These are phyloP conservation scores for Monosporozyma yasuniensis DNA, from an alignment of 805 yeast genomes.

Conservation along the genomic window DNA sequence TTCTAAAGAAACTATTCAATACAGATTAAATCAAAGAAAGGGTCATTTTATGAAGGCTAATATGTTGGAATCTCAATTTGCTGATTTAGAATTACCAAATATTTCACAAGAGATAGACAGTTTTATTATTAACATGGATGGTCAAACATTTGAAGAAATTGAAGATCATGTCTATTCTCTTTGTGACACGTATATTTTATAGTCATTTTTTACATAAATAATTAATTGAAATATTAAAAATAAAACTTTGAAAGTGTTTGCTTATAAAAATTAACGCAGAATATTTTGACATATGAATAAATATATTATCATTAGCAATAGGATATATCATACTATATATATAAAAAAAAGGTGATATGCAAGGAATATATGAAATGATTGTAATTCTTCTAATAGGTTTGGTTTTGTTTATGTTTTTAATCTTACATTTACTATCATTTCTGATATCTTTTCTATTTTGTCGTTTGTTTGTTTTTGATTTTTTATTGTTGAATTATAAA, in stretches of 20 bases:
- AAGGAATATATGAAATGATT: no score
- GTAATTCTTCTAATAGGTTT: no score
- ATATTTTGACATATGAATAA: neutral
- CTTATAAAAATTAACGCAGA: no score
- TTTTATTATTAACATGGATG: conserved; percentile 25
- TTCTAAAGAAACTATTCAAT: conserved; percentile 47
- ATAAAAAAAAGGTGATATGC: no score
- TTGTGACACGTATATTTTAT: conserved; percentile 1
- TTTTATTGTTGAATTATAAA: no score
- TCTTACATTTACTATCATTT: neutral
- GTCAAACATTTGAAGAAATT: conserved; percentile 16
- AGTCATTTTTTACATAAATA: neutral
- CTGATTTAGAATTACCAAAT: conserved; percentile 61
- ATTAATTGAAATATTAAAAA: neutral
- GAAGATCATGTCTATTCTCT: conserved; percentile 11
- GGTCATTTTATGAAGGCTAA: conserved; percentile 82
- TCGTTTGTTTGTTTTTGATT: neutral
- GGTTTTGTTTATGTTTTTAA: no score
- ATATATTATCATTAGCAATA: no score
- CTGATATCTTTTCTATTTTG: neutral
- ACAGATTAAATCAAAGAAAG: conserved; percentile 54
- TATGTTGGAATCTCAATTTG: conserved; percentile 76
- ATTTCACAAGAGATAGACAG: conserved; percentile 27
- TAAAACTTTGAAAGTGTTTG: no score
- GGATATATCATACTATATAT: no score